Evolutionary conservation across 345 rosid genomes (phyloP).

Genomic region (Syzygium jambos): DNA sequence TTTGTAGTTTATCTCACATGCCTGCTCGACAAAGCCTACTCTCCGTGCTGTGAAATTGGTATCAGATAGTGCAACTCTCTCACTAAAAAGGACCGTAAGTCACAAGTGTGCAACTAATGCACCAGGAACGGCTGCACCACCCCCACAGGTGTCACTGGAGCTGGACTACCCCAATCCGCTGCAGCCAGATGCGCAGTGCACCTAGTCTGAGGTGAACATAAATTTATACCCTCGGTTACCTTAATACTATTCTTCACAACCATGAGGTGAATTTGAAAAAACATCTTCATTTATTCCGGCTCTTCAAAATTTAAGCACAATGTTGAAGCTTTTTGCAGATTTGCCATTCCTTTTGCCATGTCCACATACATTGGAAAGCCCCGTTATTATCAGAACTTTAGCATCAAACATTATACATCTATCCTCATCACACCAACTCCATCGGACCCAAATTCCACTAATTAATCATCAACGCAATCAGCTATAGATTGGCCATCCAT

Average conservation of each 20-base stretch:
- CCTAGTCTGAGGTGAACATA: not conserved
- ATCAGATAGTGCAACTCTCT: not conserved
- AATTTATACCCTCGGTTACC: not conserved
- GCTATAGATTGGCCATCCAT: not conserved
- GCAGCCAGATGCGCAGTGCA: not conserved
- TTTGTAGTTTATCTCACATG: not conserved
- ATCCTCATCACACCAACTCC: not conserved
- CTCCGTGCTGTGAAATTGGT: not conserved
- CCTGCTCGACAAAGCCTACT: not conserved
- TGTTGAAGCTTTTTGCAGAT: not conserved
- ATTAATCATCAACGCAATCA: not conserved
- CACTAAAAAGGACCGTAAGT: not conserved
- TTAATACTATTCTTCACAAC: not conserved
- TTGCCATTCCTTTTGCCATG: not conserved
- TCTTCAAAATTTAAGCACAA: not conserved
- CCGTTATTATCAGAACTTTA: not conserved
- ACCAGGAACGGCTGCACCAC: not conserved
- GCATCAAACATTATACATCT: not conserved
- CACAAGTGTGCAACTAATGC: not conserved
- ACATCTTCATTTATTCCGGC: not conserved
- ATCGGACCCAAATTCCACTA: not conserved
- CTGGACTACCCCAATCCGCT: not conserved
- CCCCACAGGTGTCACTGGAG: not conserved
- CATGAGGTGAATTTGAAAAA: not conserved
- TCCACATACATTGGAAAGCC: not conserved